A percentile compares a stretch with the other conserved stretches of the same genome.
Conservation (phyloP, 257 asterid species). For the Plantago ovata region DNA sequence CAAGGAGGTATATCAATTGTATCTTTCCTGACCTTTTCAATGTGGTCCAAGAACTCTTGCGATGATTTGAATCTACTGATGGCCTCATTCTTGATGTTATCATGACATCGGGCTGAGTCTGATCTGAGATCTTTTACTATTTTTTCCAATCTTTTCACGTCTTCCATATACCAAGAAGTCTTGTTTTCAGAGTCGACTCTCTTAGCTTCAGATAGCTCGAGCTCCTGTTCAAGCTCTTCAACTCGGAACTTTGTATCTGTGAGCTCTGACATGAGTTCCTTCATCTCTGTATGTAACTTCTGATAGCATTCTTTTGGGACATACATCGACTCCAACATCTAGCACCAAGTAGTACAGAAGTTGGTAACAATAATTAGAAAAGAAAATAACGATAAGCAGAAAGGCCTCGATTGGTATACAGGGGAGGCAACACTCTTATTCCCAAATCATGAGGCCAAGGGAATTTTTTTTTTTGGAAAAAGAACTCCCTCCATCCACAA, state of each 20-base stretch:
- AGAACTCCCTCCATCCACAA: too few species aligned
- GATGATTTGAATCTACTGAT: neutral
- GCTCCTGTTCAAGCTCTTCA: neutral
- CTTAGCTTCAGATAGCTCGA: neutral
- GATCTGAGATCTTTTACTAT: neutral
- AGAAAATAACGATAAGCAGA: too few species aligned
- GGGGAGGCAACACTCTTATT: too few species aligned
- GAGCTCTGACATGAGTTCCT: constrained; percentile 2
- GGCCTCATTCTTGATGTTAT: neutral
- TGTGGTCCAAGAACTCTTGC: neutral
- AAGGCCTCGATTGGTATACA: too few species aligned
- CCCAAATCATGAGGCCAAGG: too few species aligned
- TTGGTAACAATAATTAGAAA: too few species aligned
- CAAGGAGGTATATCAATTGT: too few species aligned
- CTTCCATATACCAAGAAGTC: neutral
- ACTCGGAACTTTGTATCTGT: neutral
- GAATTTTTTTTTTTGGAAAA: too few species aligned
- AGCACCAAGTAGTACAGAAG: neutral
- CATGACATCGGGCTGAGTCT: neutral
- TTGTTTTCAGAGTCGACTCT: neutral
- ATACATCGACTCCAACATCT: neutral
- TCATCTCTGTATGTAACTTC: neutral
- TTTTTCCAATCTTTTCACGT: neutral
- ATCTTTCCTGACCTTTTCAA: too few species aligned
- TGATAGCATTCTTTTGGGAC: neutral